phyloP scores from a whole-genome alignment of 2,329 filamentous ascomycete species.

The Orbilia blumenaviensis region DNA sequence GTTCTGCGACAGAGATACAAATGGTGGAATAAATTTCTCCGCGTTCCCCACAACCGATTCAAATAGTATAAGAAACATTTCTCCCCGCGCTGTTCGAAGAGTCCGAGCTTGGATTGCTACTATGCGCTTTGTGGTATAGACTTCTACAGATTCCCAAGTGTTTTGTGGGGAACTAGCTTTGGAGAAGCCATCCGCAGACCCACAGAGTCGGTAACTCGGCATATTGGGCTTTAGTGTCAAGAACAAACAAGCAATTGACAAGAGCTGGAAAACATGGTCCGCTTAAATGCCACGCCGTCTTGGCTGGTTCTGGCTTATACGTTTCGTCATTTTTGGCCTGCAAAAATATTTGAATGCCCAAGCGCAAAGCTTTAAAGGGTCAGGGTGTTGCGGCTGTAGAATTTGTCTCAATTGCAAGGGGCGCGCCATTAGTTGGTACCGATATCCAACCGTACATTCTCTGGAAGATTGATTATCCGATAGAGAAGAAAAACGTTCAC shows the following conservation, averaged over 20 bases:
- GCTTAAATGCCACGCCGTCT: constrained; percentile 49
- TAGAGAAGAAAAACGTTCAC: neutral
- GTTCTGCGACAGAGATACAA: neutral
- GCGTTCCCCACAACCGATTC: constrained; percentile 7
- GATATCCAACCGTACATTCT: too few relatives aligned
- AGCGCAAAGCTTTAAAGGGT: too few relatives aligned
- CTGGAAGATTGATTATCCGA: constrained; percentile 12
- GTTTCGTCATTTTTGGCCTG: neutral
- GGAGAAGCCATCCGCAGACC: neutral
- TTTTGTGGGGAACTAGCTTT: constrained; percentile 19
- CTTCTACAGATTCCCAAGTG: neutral
- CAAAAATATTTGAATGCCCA: neutral
- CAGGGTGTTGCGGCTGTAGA: constrained; percentile 19
- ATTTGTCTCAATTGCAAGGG: too few relatives aligned
- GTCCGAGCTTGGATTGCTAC: constrained; percentile 21
- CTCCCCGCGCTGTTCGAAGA: constrained; percentile 18
- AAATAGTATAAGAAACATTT: neutral
- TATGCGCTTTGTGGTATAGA: neutral
- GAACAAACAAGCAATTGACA: constrained; percentile 17
- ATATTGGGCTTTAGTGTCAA: constrained; percentile 1
- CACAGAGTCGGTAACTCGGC: constrained; percentile 30
- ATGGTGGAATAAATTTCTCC: constrained; percentile 39
- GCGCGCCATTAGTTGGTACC: too few relatives aligned
- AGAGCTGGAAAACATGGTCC: constrained; percentile 23
- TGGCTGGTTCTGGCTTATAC: constrained; percentile 10